phyloP scores from a whole-genome alignment of 805 yeast genomes.

The Saccharomycopsis javanensis region DNA sequence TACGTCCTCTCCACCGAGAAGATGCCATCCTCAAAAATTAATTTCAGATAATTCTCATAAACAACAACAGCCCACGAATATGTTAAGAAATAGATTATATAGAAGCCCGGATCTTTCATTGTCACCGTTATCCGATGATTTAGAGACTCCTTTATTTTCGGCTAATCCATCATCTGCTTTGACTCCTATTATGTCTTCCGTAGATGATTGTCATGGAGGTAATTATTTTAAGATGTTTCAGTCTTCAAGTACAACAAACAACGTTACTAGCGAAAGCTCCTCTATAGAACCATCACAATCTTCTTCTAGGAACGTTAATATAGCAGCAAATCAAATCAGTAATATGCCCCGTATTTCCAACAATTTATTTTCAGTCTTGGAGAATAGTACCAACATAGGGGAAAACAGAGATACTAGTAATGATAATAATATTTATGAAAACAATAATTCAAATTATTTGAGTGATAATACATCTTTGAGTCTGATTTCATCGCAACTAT shows the following conservation, averaged over 20 bases:
- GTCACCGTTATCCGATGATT: constrained; percentile 1
- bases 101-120: background rate
- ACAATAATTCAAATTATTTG: background rate
- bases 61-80: background rate
- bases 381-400: background rate
- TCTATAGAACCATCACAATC: background rate
- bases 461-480: background rate
- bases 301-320: background rate
- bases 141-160: background rate
- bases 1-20: background rate
- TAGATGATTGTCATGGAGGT: background rate
- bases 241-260: background rate
- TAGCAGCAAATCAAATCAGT: background rate
- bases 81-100: background rate
- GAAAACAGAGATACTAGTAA: background rate
- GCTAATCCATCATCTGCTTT: background rate
- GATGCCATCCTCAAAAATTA: background rate
- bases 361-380: background rate
- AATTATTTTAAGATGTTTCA: background rate
- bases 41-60: background rate
- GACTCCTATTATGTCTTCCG: background rate
- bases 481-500: background rate
- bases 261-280: background rate
- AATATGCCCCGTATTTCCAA: background rate
- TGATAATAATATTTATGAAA: background rate